Base-by-base conservation (phyloP, 1,284 basidiomycete genomes). In the Mycosarcoma mackinlayi region DNA sequence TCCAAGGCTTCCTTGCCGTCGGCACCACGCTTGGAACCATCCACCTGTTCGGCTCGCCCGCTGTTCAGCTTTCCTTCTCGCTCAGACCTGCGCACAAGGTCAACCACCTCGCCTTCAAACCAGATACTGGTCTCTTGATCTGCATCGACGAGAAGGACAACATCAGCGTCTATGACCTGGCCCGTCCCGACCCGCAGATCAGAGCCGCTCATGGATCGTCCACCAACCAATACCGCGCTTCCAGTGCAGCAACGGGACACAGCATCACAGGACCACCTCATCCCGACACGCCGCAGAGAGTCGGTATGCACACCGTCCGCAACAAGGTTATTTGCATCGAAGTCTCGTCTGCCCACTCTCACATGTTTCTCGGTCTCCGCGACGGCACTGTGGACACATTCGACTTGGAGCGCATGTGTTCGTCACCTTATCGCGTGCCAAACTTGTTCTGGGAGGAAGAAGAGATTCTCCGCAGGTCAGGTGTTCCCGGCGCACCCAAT, bases 371-470 rank as follows among this genome's bases (percentile, higher is more conserved):
- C 30, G 77, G 81, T 55, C 72, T 84, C 16, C 72, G 83, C 42
- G 84, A 85, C 51, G 84, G 84, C 3, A 82, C 84, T 1, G 78
- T 85, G n/a, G 84, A 85, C 40, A 66, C 79, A 7, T 85, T 80
- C 65, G 84, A 85, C 58, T 64, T 84, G 11, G 83, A 84, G 23
- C 68, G 83, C 1, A 78, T 81, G 28, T 53, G 55, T 18, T 38
- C 77, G 2, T 75, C 79, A 3, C 76, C 79, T 0, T 81, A 83
- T 42, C 65, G 83, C 14, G 77, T 85, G 2, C 79, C 83, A 6
- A 85, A 85, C 46, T 84, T 90, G 66, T 93, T 92, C 92, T 86
- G 85, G 47, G 78, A 88, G 41, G 90, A 92, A 75, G 90, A 93
- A 78, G 87, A 89, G 60, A 87, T 90, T 16, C 54, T 78, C 4